These are phyloP conservation scores for Thelonectria rubi DNA, from an alignment of 2,329 filamentous ascomycete genomes.

Conservation along the genomic window DNA sequence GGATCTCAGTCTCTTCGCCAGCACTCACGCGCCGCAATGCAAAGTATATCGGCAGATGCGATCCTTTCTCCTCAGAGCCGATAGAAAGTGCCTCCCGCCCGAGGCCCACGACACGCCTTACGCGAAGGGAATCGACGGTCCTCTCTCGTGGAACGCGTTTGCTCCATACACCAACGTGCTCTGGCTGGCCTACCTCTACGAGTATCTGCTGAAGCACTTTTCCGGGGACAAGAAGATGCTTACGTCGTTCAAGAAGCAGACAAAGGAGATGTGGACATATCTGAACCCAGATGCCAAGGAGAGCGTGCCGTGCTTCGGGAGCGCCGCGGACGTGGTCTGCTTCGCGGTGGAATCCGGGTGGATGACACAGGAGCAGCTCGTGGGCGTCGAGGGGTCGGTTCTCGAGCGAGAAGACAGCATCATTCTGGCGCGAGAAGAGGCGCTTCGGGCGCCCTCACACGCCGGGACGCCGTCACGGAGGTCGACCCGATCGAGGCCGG, in stretches of 20 bases:
- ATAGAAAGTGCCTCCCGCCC: slow-evolving; percentile 60
- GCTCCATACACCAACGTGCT: slow-evolving; percentile 71
- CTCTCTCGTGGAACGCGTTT: slow-evolving; percentile 63
- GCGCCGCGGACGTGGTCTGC: slow-evolving; percentile 64
- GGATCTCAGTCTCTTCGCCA: slow-evolving; percentile 68
- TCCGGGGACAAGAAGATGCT: slow-evolving; percentile 57
- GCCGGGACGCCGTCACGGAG: slow-evolving; percentile 39
- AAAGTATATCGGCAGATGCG: slow-evolving; percentile 70
- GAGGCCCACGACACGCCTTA: slow-evolving; percentile 58
- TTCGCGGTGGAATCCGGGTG: slow-evolving; percentile 68
- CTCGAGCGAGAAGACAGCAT: slow-evolving; percentile 54
- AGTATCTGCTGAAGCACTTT: slow-evolving; percentile 60
- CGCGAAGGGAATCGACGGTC: slow-evolving; percentile 54
- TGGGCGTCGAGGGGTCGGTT: slow-evolving; percentile 49
- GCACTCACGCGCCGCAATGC: slow-evolving; percentile 68
- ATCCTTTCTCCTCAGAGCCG: slow-evolving; percentile 62
- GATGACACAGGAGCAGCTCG: slow-evolving; percentile 63
- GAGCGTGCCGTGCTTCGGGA: slow-evolving; percentile 60
- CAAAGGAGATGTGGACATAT: slow-evolving; percentile 63
- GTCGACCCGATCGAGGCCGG: slow-evolving; percentile 33
- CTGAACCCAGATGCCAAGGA: slow-evolving; percentile 61
- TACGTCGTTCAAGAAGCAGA: slow-evolving; percentile 56
- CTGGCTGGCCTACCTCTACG: slow-evolving; percentile 70
- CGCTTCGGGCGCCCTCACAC: slow-evolving; percentile 24
- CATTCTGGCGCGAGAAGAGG: slow-evolving; percentile 46